Percentiles rank a stretch among this genome's conserved stretches.
Evolutionary conservation across 2,329 filamentous ascomycete genomes (phyloP).

Genomic region (Byssochlamys sp.): DNA sequence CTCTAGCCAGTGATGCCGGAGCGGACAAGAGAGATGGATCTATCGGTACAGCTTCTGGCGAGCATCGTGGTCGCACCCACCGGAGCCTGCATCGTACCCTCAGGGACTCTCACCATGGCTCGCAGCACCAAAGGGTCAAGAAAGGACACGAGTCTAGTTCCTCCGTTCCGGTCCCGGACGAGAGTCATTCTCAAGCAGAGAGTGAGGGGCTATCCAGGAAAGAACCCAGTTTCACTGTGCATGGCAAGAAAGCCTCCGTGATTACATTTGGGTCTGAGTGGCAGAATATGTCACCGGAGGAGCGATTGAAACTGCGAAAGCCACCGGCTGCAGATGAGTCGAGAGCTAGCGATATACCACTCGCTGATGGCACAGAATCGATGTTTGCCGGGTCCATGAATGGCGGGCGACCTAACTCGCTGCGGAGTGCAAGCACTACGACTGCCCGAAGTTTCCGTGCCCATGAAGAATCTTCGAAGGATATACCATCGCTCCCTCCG

Average conservation of each 20-base stretch:
- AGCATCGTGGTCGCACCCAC: conserved; percentile 57
- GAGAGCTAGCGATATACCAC: conserved; percentile 22
- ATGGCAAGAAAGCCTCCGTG: conserved; percentile 94
- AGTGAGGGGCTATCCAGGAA: conserved; percentile 66
- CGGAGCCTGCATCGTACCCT: conserved; percentile 83
- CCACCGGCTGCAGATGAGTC: conserved; percentile 31
- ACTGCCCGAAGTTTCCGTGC: conserved; percentile 48
- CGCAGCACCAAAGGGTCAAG: conserved; percentile 60
- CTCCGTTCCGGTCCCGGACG: conserved; percentile 46
- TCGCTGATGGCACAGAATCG: conserved; percentile 18
- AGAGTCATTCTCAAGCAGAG: conserved; percentile 36
- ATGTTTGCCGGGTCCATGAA: conserved; percentile 18
- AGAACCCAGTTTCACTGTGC: conserved; percentile 84
- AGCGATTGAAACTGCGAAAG: conserved; percentile 57
- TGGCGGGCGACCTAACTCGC: conserved; percentile 50
- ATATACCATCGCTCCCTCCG: conserved; percentile 12
- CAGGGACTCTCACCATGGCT: conserved; percentile 63
- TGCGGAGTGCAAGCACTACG: conserved; percentile 56
- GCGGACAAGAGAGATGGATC: conserved; percentile 33
- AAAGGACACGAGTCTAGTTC: conserved; percentile 66
- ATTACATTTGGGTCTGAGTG: conserved; percentile 94
- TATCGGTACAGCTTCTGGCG: conserved; percentile 35
- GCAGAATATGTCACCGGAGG: conserved; percentile 65
- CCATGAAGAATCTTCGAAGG: conserved; percentile 15
- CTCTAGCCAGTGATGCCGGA: conserved; percentile 30